Conservation (phyloP, 768 basidiomycete genomes). For the Trametes sanguinea region DNA sequence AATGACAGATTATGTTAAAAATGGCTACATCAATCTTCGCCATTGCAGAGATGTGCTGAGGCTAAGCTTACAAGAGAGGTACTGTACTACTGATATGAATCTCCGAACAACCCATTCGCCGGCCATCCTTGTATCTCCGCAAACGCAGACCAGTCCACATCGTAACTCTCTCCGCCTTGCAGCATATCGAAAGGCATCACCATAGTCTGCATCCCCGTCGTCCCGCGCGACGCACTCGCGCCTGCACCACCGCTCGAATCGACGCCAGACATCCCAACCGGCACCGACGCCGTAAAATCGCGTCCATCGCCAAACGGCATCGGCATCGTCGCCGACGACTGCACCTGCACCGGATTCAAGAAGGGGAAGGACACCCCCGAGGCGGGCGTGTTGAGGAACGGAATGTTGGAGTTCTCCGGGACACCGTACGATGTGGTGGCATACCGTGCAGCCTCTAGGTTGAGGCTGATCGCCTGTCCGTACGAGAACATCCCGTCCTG, state of each 20-base stretch:
- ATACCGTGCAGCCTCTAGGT: background rate
- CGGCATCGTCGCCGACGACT: conserved; percentile 8
- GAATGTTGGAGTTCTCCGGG: background rate
- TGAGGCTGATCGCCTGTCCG: background rate
- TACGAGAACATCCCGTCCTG: conserved; percentile 2
- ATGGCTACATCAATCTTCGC: no score
- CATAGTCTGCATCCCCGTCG: conserved; percentile 14
- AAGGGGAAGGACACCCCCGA: conserved; percentile 6
- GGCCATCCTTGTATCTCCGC: conserved; percentile 16
- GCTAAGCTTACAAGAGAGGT: no score
- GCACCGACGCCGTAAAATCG: background rate
- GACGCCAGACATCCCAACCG: conserved; percentile 1
- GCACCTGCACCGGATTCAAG: conserved; percentile 2
- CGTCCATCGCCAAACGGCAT: conserved; percentile 3
- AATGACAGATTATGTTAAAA: no score
- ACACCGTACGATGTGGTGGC: background rate
- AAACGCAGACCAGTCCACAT: conserved; percentile 26
- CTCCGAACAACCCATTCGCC: conserved; percentile 1
- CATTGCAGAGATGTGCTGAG: no score
- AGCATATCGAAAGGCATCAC: conserved; percentile 28
- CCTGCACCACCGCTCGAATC: background rate
- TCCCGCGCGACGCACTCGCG: background rate
- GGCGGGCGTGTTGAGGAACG: conserved; percentile 6
- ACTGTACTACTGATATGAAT: background rate
- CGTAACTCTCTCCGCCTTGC: conserved; percentile 22